Percentiles rank a stretch among this genome's conserved stretches.
Conservation (phyloP, 73 alveolate species). For the Tetrahymena borealis region DNA sequence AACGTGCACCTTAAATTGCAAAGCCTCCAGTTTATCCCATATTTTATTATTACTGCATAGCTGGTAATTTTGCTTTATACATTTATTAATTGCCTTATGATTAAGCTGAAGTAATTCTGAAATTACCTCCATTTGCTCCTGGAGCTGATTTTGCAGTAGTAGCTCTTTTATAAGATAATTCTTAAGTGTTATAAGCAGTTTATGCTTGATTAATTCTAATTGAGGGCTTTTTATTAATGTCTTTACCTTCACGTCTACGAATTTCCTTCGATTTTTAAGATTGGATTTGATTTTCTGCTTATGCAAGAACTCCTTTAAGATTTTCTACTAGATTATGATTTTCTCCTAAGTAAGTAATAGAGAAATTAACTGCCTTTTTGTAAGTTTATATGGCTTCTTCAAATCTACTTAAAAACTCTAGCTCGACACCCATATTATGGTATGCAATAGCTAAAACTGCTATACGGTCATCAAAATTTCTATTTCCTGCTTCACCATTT, state of each 20-base stretch:
- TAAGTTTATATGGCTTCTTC: constrained; percentile 63
- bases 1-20: neutral
- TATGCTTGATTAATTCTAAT: neutral
- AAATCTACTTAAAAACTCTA: constrained; percentile 62
- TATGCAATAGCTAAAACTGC: constrained; percentile 79
- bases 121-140: neutral
- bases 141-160: neutral
- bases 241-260: constrained; percentile 20
- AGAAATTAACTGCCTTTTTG: constrained; percentile 58
- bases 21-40: neutral
- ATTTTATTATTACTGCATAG: neutral
- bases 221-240: neutral
- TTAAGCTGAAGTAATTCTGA: neutral
- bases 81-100: neutral
- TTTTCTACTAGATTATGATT: constrained; percentile 45
- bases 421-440: constrained; percentile 82
- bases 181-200: neutral
- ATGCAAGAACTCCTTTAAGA: constrained; percentile 30
- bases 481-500: constrained; percentile 26
- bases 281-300: constrained; percentile 31
- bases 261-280: constrained; percentile 17
- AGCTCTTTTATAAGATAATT: neutral
- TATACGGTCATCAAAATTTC: constrained; percentile 58
- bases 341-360: constrained; percentile 47
- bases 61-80: neutral